These are phyloP conservation scores for Phoenix roebelenii DNA, from an alignment of 176 grass and related monocot genomes.

Conservation along the genomic window DNA sequence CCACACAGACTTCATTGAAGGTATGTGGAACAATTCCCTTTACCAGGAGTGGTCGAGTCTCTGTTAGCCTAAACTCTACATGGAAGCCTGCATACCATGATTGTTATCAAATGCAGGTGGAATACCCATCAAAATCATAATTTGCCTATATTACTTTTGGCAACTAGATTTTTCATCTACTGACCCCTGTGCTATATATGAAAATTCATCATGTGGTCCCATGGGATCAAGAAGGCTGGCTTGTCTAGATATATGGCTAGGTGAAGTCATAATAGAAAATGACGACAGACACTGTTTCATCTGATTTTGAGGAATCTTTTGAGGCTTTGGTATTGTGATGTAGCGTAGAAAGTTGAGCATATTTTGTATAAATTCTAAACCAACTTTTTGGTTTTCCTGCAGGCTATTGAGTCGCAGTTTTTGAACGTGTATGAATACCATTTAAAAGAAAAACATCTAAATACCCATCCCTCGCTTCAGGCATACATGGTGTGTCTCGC, in stretches of 20 bases:
- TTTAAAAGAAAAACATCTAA: slow-evolving; percentile 29
- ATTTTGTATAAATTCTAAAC: slow-evolving; percentile 28
- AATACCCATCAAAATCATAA: too few species aligned
- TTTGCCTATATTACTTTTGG: too few species aligned
- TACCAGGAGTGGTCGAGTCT: background rate
- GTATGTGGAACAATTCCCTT: background rate
- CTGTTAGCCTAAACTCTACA: background rate
- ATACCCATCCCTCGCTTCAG: slow-evolving; percentile 36
- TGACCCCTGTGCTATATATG: too few species aligned
- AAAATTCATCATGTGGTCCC: too few species aligned
- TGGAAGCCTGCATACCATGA: too few species aligned
- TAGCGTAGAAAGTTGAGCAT: slow-evolving; percentile 4
- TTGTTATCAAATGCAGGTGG: too few species aligned
- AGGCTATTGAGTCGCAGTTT: slow-evolving; percentile 41
- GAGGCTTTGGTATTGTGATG: background rate
- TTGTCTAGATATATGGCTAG: too few species aligned
- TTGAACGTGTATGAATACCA: slow-evolving; percentile 38
- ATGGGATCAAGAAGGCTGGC: too few species aligned
- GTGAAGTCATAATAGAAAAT: too few species aligned
- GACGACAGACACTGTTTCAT: too few species aligned
- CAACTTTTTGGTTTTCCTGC: slow-evolving; percentile 19
- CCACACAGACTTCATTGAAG: background rate
- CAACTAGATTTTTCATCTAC: too few species aligned
- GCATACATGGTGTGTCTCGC: slow-evolving; percentile 39
- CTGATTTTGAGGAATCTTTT: too few species aligned